Conservation (phyloP, 768 basidiomycete species). For the Myochromella boudieri region DNA sequence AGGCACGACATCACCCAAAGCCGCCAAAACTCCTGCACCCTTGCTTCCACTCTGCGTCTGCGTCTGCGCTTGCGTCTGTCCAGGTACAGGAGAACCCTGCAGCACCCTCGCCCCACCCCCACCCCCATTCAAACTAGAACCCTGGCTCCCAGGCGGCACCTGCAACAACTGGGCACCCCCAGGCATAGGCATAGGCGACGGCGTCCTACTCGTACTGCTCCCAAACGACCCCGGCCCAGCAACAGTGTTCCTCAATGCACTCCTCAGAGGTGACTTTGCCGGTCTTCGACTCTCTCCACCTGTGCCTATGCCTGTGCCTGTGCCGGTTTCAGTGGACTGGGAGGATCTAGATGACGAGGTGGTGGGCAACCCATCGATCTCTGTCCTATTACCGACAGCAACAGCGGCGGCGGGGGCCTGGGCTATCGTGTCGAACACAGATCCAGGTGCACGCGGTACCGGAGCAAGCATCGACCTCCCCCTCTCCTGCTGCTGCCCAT, state of each 20-base stretch:
- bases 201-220: slow-evolving; percentile 45
- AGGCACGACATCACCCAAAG: no score
- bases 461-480: background rate
- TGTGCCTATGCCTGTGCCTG: background rate
- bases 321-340: no score
- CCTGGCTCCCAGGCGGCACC: no score
- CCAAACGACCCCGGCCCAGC: no score
- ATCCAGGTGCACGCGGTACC: slow-evolving; percentile 33
- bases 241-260: slow-evolving; percentile 66
- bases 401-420: background rate
- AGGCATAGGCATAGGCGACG: slow-evolving; percentile 38
- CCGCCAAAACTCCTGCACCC: no score
- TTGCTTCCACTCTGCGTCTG: background rate
- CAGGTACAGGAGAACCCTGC: background rate
- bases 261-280: slow-evolving; percentile 53
- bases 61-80: background rate
- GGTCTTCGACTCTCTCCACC: slow-evolving; percentile 19
- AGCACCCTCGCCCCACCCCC: no score
- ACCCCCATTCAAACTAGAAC: no score
- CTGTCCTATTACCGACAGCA: background rate
- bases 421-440: slow-evolving; percentile 28
- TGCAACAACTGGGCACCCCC: no score
- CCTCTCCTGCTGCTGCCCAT: background rate
- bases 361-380: no score
- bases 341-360: no score